phyloP scores from a whole-genome alignment of 192 early-diverging fungal species.

The Podila clonocystis region DNA sequence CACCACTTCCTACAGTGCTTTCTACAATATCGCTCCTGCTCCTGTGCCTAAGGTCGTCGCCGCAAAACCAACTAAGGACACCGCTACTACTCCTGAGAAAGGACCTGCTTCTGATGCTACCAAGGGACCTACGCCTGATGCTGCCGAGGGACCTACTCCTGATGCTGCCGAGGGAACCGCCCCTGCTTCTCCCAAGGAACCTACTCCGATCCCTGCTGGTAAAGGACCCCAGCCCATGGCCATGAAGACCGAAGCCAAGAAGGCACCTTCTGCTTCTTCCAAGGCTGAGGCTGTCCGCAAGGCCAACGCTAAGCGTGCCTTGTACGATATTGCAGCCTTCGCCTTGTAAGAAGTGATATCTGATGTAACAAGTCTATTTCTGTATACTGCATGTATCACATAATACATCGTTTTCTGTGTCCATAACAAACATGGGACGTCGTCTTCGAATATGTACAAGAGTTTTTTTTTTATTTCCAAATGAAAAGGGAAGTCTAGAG shows the following conservation, averaged over 20 bases:
- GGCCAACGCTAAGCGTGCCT: background rate
- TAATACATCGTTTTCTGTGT: no score
- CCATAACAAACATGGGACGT: no score
- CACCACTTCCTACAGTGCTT: background rate
- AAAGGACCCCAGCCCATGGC: background rate
- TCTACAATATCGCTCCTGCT: background rate
- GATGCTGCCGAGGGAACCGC: no score
- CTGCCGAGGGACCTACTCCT: no score
- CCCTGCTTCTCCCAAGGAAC: background rate
- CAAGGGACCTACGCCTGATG: no score
- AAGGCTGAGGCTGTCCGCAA: background rate
- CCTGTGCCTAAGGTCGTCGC: background rate
- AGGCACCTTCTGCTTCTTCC: background rate
- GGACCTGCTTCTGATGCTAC: no score
- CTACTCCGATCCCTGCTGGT: background rate
- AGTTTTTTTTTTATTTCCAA: background rate
- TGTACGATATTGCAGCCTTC: background rate
- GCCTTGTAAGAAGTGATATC: background rate
- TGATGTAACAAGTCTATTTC: no score
- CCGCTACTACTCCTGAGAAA: no score
- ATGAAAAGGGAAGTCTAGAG: background rate
- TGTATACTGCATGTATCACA: no score
- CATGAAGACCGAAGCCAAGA: background rate
- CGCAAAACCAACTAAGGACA: background rate
- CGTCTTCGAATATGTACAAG: conserved; percentile 3